Evolutionary conservation across 208 protist species (phyloP), one percentile per base, ranked within the genome.

Genomic region (Wallacemonas sp.): DNA sequence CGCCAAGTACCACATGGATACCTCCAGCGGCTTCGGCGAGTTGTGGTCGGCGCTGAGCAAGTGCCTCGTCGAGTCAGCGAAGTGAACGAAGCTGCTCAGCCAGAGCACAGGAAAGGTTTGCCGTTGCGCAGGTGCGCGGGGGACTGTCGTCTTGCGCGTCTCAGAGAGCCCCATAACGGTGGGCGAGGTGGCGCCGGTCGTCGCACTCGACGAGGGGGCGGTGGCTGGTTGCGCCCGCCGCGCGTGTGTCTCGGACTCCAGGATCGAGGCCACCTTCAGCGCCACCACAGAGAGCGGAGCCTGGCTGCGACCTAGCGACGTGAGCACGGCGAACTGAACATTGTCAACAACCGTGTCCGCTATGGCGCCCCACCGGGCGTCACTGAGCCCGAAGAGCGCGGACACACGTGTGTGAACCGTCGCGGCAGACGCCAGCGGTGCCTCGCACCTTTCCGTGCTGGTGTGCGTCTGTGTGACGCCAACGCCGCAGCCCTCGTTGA

Each of bases 1-100:
- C 0, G 81, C 81, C 2, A 87, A 62, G 42, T 81, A 72, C 81
- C 81, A 87, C 50, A 69, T 77, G 0, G 64, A 67, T 15, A 45
- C 63, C 66, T 83, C 70, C 50, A 87, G 52, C 6, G 81, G 52
- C 30, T 74, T 69, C 1, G 77, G 71, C 13, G 67, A 71, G 65
- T 39, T 34, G 55, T 81, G 74, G 21, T 74, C 73, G n/a, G 60
- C 50, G 36, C 75, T 63, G 30, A 87, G 66, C 6, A 83, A 54
- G 65, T 83, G 69, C 52, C 67, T 69, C 3, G 81, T 65, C 9
- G 69, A 83, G 61, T 87, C 73, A 12, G 68, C 70, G 10, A 81
- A 67, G 10, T 59, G 55, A 5, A 63, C 63, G 44, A 87, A 87
- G 46, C 65, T 71, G 34, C 63, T 57, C 38, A 79, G 61, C 81